Conservation (phyloP, 1,284 basidiomycete genomes). For the Microbotryum scabiosae region DNA sequence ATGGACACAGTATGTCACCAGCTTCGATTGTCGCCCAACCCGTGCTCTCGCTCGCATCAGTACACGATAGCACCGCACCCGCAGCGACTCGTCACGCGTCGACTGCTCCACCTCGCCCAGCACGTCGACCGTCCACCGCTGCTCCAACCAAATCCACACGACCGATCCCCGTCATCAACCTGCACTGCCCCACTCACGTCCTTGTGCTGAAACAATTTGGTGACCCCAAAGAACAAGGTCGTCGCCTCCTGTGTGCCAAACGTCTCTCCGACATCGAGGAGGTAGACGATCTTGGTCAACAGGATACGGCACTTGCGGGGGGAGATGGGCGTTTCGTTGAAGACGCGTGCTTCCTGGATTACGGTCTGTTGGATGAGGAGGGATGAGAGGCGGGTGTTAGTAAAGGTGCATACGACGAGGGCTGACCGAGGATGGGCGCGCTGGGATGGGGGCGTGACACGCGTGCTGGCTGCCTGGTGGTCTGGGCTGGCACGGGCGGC, state of each 20-base stretch:
- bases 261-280: slow-evolving; percentile 91
- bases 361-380: slow-evolving; percentile 50
- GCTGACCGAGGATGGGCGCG: too few species aligned
- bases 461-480: too few species aligned
- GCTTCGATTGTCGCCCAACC: not conserved
- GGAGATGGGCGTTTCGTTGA: slow-evolving; percentile 93
- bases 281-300: slow-evolving; percentile 90
- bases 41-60: not conserved
- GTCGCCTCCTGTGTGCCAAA: slow-evolving; percentile 96
- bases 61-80: not conserved
- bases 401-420: not conserved
- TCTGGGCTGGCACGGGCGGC: too few species aligned
- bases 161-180: not conserved
- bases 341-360: slow-evolving; percentile 95
- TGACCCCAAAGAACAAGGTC: slow-evolving; percentile 95
- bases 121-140: not conserved
- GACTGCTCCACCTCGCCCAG: not conserved
- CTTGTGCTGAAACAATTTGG: slow-evolving; percentile 98
- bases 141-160: not conserved
- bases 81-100: not conserved
- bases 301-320: slow-evolving; percentile 87
- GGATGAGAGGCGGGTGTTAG: too few species aligned
- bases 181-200: slow-evolving; percentile 60
- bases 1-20: not conserved
- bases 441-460: too few species aligned